Evolutionary conservation across 1,284 basidiomycete species (phyloP), one percentile per base, ranked within the genome.

Genomic region (Chondrostereum purpureum): DNA sequence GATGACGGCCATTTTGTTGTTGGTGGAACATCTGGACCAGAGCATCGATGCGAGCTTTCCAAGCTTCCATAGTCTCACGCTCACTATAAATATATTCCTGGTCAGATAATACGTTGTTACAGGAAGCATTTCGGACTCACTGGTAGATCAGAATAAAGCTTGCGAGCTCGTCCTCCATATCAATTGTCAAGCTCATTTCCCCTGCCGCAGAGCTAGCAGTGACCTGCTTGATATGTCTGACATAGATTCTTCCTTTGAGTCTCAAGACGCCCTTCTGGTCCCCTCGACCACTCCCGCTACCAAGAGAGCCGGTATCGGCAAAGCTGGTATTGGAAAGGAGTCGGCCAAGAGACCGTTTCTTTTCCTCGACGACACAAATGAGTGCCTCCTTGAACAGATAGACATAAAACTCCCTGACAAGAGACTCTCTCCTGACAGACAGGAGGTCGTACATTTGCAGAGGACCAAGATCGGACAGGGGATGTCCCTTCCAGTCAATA

Each of bases 321-420:
- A 70, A 58, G n/a, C 61, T 62, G 3, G 77, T 73, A 37, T 72
- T 77, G 22, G 80, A 77, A 2, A 89, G 67, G 39, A 91, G 71
- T 40, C 88, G 75, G 4, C 82, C 82, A 1, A 91, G 69, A 1
- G 82, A 74, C 17, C 85, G 82, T 58, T 90, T 92, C 69, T 86
- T 88, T 66, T 97, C 94, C 61, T 98, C 95, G 17, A 89, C 80
- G 12, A 98, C 90, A 63, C 94, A 99, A 50, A 98, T 92, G 49
- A 99, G 85, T 8, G 95, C 95, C 60, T 97, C 91, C 57, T 87
- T 84, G 78, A 97, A 98, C 34, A 99, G 78, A 65, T 98, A 97
- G 47, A 97, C 90, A 60, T 86, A 90, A 63, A 95, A 94, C 61
- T 95, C 90, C 46, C 91, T 80, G 19, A 92, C 83, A 45, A 92